Evolutionary conservation across 306 rosid genomes (phyloP).

Genomic region (Pachyrhizus erosus): DNA sequence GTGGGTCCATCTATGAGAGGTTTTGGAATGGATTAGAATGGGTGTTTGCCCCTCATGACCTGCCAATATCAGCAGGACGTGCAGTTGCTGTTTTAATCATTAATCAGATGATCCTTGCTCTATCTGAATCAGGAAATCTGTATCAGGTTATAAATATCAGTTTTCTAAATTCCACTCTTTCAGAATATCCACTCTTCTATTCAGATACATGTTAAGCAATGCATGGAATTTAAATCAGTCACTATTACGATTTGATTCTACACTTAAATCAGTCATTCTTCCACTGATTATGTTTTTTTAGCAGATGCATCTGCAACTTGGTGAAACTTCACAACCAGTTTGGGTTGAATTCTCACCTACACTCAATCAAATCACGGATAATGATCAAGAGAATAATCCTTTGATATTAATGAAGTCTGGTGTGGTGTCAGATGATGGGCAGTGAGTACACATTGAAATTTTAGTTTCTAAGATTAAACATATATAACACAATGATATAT

Average conservation of each 20-base stretch:
- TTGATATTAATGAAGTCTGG: constrained; percentile 62
- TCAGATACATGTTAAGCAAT: neutral
- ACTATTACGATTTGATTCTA: constrained; percentile 11
- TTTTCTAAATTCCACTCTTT: constrained; percentile 18
- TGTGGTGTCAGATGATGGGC: constrained; percentile 65
- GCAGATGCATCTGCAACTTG: constrained; percentile 78
- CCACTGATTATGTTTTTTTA: constrained; percentile 17
- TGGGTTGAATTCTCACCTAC: constrained; percentile 69
- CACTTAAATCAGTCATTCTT: neutral
- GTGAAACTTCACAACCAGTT: constrained; percentile 72
- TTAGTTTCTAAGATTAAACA: constrained; percentile 37
- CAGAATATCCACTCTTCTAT: constrained; percentile 26
- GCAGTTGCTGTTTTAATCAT: constrained; percentile 73
- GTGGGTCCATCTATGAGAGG: constrained; percentile 94
- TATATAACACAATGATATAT: constrained; percentile 18
- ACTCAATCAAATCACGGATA: constrained; percentile 52
- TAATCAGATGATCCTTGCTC: constrained; percentile 76
- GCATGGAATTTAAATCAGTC: constrained; percentile 1
- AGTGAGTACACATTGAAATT: constrained; percentile 58
- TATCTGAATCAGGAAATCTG: constrained; percentile 76
- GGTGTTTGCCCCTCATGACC: constrained; percentile 89
- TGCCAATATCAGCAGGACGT: constrained; percentile 65
- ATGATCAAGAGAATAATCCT: constrained; percentile 52
- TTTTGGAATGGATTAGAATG: constrained; percentile 98
- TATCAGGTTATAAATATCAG: constrained; percentile 64